These are phyloP conservation scores for Bacterosira constricta DNA, from an alignment of 108 stramenopile species.

Conservation along the genomic window DNA sequence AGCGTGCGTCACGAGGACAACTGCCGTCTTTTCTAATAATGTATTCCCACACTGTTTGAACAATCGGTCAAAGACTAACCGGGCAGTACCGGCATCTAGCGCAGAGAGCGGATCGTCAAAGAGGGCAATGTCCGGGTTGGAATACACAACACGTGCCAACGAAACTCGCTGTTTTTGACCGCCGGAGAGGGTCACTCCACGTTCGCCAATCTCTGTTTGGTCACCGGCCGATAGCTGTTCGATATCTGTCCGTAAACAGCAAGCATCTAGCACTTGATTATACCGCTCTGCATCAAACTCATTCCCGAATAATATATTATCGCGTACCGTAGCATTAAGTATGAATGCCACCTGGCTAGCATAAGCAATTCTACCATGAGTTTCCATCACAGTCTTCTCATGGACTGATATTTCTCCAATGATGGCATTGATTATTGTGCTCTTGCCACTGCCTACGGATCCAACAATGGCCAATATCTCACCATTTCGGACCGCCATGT, in stretches of 20 bases:
- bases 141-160: constrained; percentile 83
- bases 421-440: constrained; percentile 74
- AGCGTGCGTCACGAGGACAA: constrained; percentile 91
- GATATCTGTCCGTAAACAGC: constrained; percentile 75
- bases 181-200: constrained; percentile 79
- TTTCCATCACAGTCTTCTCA: constrained; percentile 27
- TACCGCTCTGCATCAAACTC: constrained; percentile 74
- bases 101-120: constrained; percentile 95
- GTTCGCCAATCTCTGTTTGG: constrained; percentile 82
- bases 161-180: constrained; percentile 84
- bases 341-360: constrained; percentile 94
- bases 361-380: constrained; percentile 78
- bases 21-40: constrained; percentile 59
- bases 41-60: constrained; percentile 40
- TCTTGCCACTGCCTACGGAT: constrained; percentile 90
- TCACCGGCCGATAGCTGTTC: constrained; percentile 65
- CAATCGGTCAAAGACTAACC: constrained; percentile 77
- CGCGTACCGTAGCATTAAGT: constrained; percentile 89
- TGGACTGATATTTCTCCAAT: constrained; percentile 70
- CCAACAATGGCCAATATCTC: constrained; percentile 70
- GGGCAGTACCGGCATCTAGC: constrained; percentile 88
- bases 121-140: constrained; percentile 68
- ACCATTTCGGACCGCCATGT: constrained; percentile 55
- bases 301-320: constrained; percentile 95
- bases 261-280: constrained; percentile 82